These are phyloP conservation scores for Calocera cornea DNA, from an alignment of 768 basidiomycete genomes.

Conservation along the genomic window DNA sequence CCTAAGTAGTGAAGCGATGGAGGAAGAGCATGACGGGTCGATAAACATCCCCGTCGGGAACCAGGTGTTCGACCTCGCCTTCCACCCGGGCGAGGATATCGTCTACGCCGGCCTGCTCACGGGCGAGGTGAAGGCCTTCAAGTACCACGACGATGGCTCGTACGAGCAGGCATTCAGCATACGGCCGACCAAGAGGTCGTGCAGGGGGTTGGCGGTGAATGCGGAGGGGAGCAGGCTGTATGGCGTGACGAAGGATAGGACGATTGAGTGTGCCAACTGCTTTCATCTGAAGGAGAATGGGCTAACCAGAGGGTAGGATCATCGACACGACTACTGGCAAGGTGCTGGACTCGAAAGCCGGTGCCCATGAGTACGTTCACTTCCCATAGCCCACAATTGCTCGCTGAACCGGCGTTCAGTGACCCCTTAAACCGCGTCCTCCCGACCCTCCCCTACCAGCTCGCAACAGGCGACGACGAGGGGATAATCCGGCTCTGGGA, in stretches of 20 bases:
- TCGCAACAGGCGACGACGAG: conserved; percentile 86
- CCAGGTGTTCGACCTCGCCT: conserved; percentile 80
- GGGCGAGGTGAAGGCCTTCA: conserved; percentile 69
- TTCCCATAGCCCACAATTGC: background rate
- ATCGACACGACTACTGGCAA: conserved; percentile 52
- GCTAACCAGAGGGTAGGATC: conserved; percentile 31
- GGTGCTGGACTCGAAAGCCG: conserved; percentile 34
- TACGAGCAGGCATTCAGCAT: conserved; percentile 44
- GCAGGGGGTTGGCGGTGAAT: conserved; percentile 56
- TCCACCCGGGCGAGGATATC: conserved; percentile 60
- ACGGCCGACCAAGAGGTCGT: conserved; percentile 70
- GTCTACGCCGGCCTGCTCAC: conserved; percentile 61
- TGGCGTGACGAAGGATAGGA: conserved; percentile 69
- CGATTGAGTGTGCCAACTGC: conserved; percentile 48
- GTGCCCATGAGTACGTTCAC: conserved; percentile 54
- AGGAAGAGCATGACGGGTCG: background rate
- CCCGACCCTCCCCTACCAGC: conserved; percentile 49
- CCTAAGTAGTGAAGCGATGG: background rate
- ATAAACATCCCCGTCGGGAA: conserved; percentile 50
- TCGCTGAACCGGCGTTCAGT: conserved; percentile 29
- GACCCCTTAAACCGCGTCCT: conserved; percentile 78
- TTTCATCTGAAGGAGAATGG: background rate
- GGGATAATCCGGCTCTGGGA: conserved; percentile 72
- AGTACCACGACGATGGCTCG: conserved; percentile 58
- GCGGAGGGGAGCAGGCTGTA: conserved; percentile 57